phyloP scores from a whole-genome alignment of 805 yeast genomes.

The Candida endomychidarum region DNA sequence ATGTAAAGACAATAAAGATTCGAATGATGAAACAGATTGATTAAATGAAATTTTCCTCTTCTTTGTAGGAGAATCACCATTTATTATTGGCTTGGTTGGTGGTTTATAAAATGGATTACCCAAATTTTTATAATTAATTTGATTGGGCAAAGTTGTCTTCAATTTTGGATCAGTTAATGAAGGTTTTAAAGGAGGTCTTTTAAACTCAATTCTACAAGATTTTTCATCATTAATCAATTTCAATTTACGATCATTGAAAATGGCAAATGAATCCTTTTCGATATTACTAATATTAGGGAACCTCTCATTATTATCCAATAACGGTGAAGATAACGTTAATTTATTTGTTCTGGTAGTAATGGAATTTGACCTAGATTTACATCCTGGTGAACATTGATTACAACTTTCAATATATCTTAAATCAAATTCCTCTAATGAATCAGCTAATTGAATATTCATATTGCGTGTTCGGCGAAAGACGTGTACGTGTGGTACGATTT shows the following conservation, averaged over 20 bases:
- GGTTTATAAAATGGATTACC: conserved; percentile 22
- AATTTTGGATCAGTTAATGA: conserved; percentile 16
- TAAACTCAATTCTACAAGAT: conserved; percentile 11
- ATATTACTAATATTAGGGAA: conserved; percentile 1
- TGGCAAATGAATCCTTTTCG: conserved; percentile 8
- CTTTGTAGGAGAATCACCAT: conserved; percentile 13
- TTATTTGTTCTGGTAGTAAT: conserved; percentile 12
- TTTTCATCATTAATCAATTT: conserved; percentile 9
- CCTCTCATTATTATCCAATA: conserved; percentile 17
- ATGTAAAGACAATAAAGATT: conserved; percentile 12
- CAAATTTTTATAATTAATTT: conserved; percentile 7
- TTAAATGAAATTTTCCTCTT: conserved; percentile 13
- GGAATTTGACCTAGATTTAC: conserved; percentile 13
- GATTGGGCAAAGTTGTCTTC: conserved; percentile 6
- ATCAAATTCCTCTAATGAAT: conserved; percentile 27
- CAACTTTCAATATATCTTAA: conserved; percentile 21
- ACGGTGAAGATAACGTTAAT: conserved; percentile 25
- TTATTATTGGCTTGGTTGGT: conserved; percentile 10
- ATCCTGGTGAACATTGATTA: conserved; percentile 16
- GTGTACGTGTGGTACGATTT: too few relatives aligned
- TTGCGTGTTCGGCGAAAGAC: too few relatives aligned
- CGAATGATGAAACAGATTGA: conserved; percentile 13
- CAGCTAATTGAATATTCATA: conserved; percentile 21
- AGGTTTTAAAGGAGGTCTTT: conserved; percentile 25
- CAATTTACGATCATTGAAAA: conserved; percentile 12